phyloP scores from a whole-genome alignment of 441 rosid genomes.

The Rhodomyrtus psidioides region DNA sequence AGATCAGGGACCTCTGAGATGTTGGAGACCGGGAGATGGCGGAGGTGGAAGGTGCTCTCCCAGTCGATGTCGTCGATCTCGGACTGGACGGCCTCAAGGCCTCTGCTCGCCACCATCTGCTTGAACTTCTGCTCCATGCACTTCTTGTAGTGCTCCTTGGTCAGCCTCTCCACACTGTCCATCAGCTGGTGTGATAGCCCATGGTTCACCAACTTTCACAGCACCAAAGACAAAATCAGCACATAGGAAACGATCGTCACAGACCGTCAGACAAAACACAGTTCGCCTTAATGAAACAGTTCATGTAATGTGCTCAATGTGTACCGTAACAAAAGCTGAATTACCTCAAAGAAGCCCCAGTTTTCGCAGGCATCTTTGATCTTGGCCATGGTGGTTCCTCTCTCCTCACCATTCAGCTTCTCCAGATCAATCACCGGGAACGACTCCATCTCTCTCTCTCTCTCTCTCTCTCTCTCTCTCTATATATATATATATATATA shows the following conservation, averaged over 20 bases:
- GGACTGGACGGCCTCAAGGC: background rate
- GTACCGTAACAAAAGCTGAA: background rate
- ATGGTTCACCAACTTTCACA: background rate
- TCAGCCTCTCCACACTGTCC: slow-evolving; percentile 1
- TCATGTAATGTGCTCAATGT: background rate
- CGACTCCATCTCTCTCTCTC: background rate
- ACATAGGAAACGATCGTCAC: background rate
- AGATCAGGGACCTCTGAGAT: background rate
- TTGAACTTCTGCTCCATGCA: slow-evolving; percentile 1
- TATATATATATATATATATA: too few relatives aligned
- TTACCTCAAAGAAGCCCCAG: slow-evolving; percentile 11
- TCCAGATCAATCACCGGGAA: slow-evolving; percentile 8
- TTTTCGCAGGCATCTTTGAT: slow-evolving; percentile 6
- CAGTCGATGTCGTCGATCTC: background rate
- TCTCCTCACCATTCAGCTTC: slow-evolving; percentile 6
- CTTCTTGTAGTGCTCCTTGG: background rate
- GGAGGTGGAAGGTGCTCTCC: background rate
- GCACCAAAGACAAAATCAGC: background rate
- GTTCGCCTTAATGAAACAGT: background rate
- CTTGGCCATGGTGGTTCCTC: background rate
- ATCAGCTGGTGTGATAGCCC: background rate
- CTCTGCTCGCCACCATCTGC: background rate
- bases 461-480: background rate
- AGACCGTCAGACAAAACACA: background rate
- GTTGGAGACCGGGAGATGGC: background rate